Evolutionary conservation across 1,139 yeast genomes (phyloP).

Genomic region (Nakaseomyces sp.): DNA sequence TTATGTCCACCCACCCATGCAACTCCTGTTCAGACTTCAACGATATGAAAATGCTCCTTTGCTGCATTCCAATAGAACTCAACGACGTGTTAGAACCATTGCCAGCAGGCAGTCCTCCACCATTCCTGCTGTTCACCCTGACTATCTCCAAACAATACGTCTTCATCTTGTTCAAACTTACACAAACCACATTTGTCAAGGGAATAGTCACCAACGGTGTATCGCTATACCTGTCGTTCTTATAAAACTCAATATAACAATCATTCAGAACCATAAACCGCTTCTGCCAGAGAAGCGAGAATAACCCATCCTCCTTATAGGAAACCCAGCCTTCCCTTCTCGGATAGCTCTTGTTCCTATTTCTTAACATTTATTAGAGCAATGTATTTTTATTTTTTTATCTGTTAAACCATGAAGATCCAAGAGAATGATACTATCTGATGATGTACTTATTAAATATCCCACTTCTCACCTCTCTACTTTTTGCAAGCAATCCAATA

Average conservation of each 20-base stretch:
- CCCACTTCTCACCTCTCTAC: too few species aligned
- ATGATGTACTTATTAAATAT: too few species aligned
- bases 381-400: too few species aligned
- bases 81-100: neutral
- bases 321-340: constrained; percentile 66
- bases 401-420: too few species aligned
- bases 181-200: constrained; percentile 45
- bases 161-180: constrained; percentile 56
- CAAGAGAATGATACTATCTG: too few species aligned
- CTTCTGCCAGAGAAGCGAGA: constrained; percentile 87
- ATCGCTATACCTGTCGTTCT: constrained; percentile 45
- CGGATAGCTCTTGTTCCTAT: neutral
- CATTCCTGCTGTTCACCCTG: constrained; percentile 35
- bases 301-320: constrained; percentile 81
- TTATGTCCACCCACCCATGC: constrained; percentile 86
- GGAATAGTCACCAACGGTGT: constrained; percentile 44
- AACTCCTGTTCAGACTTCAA: constrained; percentile 74
- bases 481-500: too few species aligned
- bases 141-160: constrained; percentile 73
- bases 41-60: constrained; percentile 61
- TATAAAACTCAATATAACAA: constrained; percentile 64
- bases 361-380: neutral
- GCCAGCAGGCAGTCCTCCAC: too few species aligned
- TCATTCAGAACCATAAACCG: constrained; percentile 73
- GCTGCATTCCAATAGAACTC: constrained; percentile 10